phyloP scores from a whole-genome alignment of 192 early-diverging fungal species.

The Spizellomyces punctatus region DNA sequence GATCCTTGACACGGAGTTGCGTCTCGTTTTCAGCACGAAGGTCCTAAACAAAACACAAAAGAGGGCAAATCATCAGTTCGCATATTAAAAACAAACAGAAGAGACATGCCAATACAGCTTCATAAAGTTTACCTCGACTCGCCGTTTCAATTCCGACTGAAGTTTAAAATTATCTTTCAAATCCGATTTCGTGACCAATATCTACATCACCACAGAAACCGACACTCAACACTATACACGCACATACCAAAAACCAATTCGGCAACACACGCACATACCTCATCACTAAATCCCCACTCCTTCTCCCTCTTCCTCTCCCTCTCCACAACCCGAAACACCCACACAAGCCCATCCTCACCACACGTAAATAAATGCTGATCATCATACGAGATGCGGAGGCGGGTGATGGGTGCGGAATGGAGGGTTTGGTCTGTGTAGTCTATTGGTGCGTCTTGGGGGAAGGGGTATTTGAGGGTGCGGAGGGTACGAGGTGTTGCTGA shows the following conservation, averaged over 20 bases:
- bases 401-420: slow-evolving; percentile 42
- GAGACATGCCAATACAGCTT: too few species aligned
- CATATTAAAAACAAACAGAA: neutral
- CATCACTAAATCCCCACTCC: slow-evolving; percentile 52
- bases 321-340: slow-evolving; percentile 50
- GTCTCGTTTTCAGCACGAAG: slow-evolving; percentile 54
- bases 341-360: slow-evolving; percentile 56
- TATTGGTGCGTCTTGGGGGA: slow-evolving; percentile 31
- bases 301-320: slow-evolving; percentile 55
- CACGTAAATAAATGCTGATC: slow-evolving; percentile 53
- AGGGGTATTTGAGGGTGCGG: slow-evolving; percentile 46
- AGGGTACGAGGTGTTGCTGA: slow-evolving; percentile 47
- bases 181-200: slow-evolving; percentile 56
- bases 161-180: slow-evolving; percentile 44
- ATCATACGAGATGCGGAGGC: slow-evolving; percentile 49
- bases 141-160: slow-evolving; percentile 44
- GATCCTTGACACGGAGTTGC: slow-evolving; percentile 53
- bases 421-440: slow-evolving; percentile 41
- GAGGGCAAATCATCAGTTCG: neutral
- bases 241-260: too few species aligned
- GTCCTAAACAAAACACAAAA: slow-evolving; percentile 24
- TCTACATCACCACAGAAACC: slow-evolving; percentile 24
- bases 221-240: neutral
- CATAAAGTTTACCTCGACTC: slow-evolving; percentile 38
- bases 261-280: slow-evolving; percentile 42